Evolutionary conservation across 176 grass and related monocot genomes (phyloP).

Genomic region (Carex myosuroides): DNA sequence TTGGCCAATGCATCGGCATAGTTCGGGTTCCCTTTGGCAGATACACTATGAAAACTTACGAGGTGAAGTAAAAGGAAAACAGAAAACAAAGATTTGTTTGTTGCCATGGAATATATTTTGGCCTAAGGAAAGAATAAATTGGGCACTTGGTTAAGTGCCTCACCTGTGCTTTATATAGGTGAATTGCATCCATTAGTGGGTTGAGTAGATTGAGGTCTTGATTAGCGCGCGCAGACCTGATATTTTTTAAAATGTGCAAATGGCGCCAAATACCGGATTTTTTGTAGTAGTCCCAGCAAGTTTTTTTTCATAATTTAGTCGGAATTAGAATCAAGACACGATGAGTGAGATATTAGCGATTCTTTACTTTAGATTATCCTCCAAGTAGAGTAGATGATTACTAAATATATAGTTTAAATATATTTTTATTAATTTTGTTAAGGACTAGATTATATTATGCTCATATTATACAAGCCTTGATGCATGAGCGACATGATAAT

Average conservation of each 20-base stretch:
- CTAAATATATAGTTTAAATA: neutral
- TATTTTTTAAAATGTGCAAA: constrained; percentile 10
- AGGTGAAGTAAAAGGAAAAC: neutral
- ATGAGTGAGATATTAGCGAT: neutral
- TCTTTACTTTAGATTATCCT: neutral
- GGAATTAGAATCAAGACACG: neutral
- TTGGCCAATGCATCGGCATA: constrained; percentile 71
- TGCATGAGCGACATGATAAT: neutral
- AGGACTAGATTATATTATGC: neutral
- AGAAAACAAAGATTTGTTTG: constrained; percentile 5
- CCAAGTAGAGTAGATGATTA: neutral
- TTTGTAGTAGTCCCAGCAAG: neutral
- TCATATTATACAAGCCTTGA: neutral
- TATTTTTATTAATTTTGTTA: neutral
- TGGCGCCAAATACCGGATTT: constrained; percentile 8
- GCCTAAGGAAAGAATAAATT: neutral
- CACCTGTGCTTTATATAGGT: constrained; percentile 10
- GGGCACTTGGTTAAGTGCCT: neutral
- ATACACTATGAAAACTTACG: neutral
- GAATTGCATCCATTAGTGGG: neutral
- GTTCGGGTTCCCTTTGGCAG: constrained; percentile 22
- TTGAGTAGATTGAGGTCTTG: constrained; percentile 3
- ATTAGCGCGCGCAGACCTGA: neutral
- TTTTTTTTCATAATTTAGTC: neutral
- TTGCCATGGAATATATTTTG: constrained; percentile 11